phyloP scores from a whole-genome alignment of 805 yeast genomes.

The Ogataea zsoltii region DNA sequence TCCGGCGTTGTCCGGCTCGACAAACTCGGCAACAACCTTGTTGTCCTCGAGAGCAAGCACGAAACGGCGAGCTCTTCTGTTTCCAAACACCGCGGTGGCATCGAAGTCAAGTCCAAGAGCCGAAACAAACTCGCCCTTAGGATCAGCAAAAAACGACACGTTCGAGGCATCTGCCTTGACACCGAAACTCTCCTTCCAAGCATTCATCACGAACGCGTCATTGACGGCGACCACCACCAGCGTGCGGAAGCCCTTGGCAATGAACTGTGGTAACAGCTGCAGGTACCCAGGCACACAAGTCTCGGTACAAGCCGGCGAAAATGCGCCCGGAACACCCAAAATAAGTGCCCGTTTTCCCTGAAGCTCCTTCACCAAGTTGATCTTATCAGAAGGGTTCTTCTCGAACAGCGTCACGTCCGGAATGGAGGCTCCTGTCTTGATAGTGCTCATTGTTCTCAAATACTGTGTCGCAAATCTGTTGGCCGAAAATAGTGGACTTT shows the following conservation, averaged over 20 bases:
- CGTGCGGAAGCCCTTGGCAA: slow-evolving; percentile 62
- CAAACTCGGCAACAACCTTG: slow-evolving; percentile 60
- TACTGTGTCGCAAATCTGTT: slow-evolving; percentile 1
- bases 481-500: neutral
- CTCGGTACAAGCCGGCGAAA: slow-evolving; percentile 76
- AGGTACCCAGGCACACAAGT: slow-evolving; percentile 76
- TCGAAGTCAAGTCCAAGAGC: slow-evolving; percentile 71
- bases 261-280: slow-evolving; percentile 49
- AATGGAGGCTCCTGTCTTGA: slow-evolving; percentile 25
- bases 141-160: slow-evolving; percentile 66
- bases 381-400: slow-evolving; percentile 24
- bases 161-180: slow-evolving; percentile 22
- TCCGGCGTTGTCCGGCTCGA: slow-evolving; percentile 81
- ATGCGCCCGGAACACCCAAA: slow-evolving; percentile 73
- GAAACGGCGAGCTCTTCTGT: slow-evolving; percentile 70
- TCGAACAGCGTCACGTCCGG: slow-evolving; percentile 25
- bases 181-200: slow-evolving; percentile 63
- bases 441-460: slow-evolving; percentile 13
- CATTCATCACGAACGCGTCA: slow-evolving; percentile 81
- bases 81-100: slow-evolving; percentile 76
- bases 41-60: slow-evolving; percentile 79
- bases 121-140: slow-evolving; percentile 69
- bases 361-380: slow-evolving; percentile 25
- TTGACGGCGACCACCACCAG: slow-evolving; percentile 76
- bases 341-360: slow-evolving; percentile 44